Evolutionary conservation across 2,329 filamentous ascomycete species (phyloP), one percentile per base, ranked within the genome.

Genomic region (Alternaria panax): DNA sequence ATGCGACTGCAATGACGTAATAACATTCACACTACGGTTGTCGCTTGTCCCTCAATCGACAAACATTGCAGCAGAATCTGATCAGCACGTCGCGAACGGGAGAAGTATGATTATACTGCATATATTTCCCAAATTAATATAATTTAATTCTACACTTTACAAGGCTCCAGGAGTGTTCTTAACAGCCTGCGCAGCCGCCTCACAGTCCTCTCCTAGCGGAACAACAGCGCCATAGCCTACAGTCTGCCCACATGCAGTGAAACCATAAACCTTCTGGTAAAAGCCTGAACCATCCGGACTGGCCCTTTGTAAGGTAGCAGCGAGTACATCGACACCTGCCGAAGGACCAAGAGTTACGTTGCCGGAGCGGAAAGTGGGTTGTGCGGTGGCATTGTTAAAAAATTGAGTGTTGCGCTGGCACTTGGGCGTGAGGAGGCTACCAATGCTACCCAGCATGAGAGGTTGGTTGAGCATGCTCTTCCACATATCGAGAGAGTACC

Each of bases 391-490:
- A n/a, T 64, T 62, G 8, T 34, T 57, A 30, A 60, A 57, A 34
- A 54, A 64, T 20, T 57, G 47, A 12, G 56, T 57, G 8, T 59
- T 64, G 9, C 62, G 43, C 9, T 62, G 59, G 38, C 62, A 64
- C 22, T 40, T 57, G 11, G 57, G 51, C 14, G 28, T n/a, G 5
- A 55, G 30, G 11, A 56, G 28, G 8, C 34, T 27, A n/a, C 18
- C 52, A 1, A 48, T 12, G 16, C 41, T 47, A 2, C 54, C 57
- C 6, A 59, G 28, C 3, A 64, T 32, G 18, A 54, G 54, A 3
- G 62, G 62, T 24, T 59, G 59, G 11, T 64, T 64, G 6, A 62
- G 18, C 12, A 62, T 51, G 16, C n/a, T 34, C n/a, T 55, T 64
- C 48, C 54, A 54, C 5, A 30, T 40, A 2, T 6, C 14, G 22